These are phyloP conservation scores for Whalleya microplaca DNA, from an alignment of 2,329 filamentous ascomycete species.

Conservation along the genomic window DNA sequence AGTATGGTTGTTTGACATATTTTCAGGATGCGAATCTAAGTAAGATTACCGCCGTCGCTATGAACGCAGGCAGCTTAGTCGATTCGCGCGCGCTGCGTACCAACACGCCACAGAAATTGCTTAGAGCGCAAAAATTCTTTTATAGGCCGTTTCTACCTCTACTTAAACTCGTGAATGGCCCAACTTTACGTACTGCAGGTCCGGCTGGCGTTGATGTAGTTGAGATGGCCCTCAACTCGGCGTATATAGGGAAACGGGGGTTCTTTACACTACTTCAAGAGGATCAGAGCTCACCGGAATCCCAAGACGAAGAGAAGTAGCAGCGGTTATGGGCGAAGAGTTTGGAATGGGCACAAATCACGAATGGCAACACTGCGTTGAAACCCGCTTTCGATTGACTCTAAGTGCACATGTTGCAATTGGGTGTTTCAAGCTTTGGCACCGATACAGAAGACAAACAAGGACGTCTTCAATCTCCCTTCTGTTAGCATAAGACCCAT, in stretches of 20 bases:
- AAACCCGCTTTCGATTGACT: too few species aligned
- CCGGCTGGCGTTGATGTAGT: slow-evolving; percentile 34
- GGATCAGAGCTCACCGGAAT: slow-evolving; percentile 24
- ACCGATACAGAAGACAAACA: too few species aligned
- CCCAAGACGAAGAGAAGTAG: slow-evolving; percentile 24
- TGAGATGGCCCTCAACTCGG: slow-evolving; percentile 26
- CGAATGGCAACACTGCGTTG: too few species aligned
- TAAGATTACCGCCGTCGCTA: slow-evolving; percentile 34
- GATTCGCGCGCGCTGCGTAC: slow-evolving; percentile 43
- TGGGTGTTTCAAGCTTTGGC: too few species aligned
- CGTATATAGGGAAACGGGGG: slow-evolving; percentile 37
- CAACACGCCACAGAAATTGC: slow-evolving; percentile 32
- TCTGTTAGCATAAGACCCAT: too few species aligned
- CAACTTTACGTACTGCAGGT: slow-evolving; percentile 35
- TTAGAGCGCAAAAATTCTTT: slow-evolving; percentile 28
- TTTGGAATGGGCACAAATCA: slow-evolving; percentile 26
- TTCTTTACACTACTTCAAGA: slow-evolving; percentile 33
- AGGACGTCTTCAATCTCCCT: too few species aligned
- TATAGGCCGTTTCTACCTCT: slow-evolving; percentile 32
- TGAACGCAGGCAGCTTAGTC: slow-evolving; percentile 37
- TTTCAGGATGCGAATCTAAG: slow-evolving; percentile 32
- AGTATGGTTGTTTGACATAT: too few species aligned
- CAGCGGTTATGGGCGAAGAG: slow-evolving; percentile 28
- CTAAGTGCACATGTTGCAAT: too few species aligned
- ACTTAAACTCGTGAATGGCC: slow-evolving; percentile 35